phyloP scores from a whole-genome alignment of 805 yeast genomes.

The Ascoidea rubescens region DNA sequence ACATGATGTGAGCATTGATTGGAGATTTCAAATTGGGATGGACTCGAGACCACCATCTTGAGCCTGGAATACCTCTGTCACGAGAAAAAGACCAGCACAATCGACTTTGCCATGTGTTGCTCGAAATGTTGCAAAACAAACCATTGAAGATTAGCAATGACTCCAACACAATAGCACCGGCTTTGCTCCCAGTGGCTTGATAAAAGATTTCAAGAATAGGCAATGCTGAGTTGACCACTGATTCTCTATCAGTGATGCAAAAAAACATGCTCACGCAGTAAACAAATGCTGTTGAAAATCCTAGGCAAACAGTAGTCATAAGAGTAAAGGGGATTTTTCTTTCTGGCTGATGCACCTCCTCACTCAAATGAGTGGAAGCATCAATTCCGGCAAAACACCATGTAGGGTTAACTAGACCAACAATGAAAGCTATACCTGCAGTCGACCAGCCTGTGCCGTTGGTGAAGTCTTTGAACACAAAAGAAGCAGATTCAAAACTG shows the following conservation, averaged over 20 bases:
- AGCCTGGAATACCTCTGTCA: slow-evolving; percentile 48
- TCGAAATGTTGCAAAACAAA: slow-evolving; percentile 40
- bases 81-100: slow-evolving; percentile 56
- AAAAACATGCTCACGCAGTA: slow-evolving; percentile 46
- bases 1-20: slow-evolving; percentile 41
- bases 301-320: slow-evolving; percentile 49
- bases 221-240: slow-evolving; percentile 15
- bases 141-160: too few species aligned
- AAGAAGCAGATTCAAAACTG: slow-evolving; percentile 32
- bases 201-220: background rate
- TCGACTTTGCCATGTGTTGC: slow-evolving; percentile 61
- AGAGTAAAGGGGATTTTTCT: slow-evolving; percentile 48
- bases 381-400: slow-evolving; percentile 62
- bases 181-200: too few species aligned
- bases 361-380: slow-evolving; percentile 61
- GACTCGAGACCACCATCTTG: slow-evolving; percentile 35
- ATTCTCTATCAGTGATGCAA: slow-evolving; percentile 37
- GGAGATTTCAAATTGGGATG: slow-evolving; percentile 38
- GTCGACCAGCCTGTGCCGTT: slow-evolving; percentile 50
- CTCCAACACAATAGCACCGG: too few species aligned
- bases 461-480: slow-evolving; percentile 38
- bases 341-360: slow-evolving; percentile 46
- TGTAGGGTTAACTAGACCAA: slow-evolving; percentile 55
- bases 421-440: slow-evolving; percentile 46
- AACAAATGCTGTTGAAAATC: slow-evolving; percentile 43